Base-by-base conservation (phyloP, 1,139 yeast genomes). In the Yueomyces sp. region DNA sequence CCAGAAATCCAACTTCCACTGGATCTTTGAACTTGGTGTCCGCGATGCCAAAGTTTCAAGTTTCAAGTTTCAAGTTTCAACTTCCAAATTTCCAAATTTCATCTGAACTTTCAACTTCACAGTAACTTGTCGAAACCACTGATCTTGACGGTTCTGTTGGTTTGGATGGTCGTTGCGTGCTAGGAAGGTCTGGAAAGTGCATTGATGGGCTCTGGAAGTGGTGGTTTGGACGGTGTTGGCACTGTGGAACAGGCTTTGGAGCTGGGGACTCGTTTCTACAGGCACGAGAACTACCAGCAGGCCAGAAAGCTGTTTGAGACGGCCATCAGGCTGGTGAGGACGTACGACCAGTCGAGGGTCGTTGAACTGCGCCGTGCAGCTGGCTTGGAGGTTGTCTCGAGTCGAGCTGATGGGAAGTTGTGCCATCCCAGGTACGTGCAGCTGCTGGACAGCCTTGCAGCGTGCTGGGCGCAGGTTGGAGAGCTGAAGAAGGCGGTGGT, bases 391-490 rank as follows among this genome's bases (percentile, higher is more conserved):
- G 28, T 9, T 2, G 8, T 2, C 2, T 27, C 36, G 11, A 36
- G 41, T 30, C 39, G 38, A 6, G 36, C 41, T 12, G 11, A 35
- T 6, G 37, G 42, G 3, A 45, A 44, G 36, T 4, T 51, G 32
- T 41, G 52, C 36, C 68, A 64, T 44, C 68, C 68, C 1, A 54
- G 52, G 48, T 51, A 59, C 12, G 50, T 52, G 1, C 53, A 59
- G 7, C 35, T 69, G 12, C 50, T 69, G 33, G 75, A 69, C 46
- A 59, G 62, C 43, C 55, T 83, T 29, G 76, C 83, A 1, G 83
- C 85, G 0, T 70, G 79, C 0, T 68, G 65, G 54, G 80, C 76
- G 51, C 78, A 75, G 52, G 47, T 76, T 42, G 63, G 64, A 1
- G 62, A 67, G 19, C 38, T 59, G 2, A 58, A 57, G 0, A 59